Percentiles rank a stretch among this genome's conserved stretches.
Evolutionary conservation across 371 early-diverging fungal species (phyloP).

Genomic region (Cladochytrium tenue): DNA sequence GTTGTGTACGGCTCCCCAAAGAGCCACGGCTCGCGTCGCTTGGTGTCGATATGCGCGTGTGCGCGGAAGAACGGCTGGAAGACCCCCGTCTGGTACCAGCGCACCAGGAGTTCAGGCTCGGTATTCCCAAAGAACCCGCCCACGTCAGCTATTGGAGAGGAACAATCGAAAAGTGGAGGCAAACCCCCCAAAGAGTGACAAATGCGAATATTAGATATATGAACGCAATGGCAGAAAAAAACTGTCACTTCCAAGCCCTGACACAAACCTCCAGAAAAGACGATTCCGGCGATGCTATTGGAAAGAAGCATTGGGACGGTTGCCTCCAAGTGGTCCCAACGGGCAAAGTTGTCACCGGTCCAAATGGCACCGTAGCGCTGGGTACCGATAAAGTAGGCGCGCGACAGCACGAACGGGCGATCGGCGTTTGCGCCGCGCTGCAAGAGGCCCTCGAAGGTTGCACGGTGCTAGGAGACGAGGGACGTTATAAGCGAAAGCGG

Average conservation of each 20-base stretch:
- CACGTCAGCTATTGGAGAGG: conserved; percentile 68
- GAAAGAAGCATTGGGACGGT: conserved; percentile 82
- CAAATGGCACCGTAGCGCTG: conserved; percentile 87
- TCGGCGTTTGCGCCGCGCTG: conserved; percentile 42
- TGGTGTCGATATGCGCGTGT: conserved; percentile 92
- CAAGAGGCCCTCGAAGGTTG: conserved; percentile 55
- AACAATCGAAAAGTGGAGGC: no score
- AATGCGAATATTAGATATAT: not conserved
- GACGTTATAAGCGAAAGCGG: no score
- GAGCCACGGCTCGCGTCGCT: conserved; percentile 95
- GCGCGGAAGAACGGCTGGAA: conserved; percentile 93
- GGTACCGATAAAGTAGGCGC: conserved; percentile 88
- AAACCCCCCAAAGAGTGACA: no score
- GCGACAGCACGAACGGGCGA: conserved; percentile 84
- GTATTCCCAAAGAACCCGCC: conserved; percentile 93
- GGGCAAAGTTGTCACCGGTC: conserved; percentile 89
- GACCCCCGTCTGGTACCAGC: conserved; percentile 90
- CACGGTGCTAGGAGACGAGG: conserved; percentile 41
- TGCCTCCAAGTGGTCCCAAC: conserved; percentile 77
- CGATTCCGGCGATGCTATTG: conserved; percentile 71
- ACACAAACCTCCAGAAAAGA: conserved; percentile 70
- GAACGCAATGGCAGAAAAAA: not conserved
- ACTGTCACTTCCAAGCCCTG: no score
- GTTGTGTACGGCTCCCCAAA: conserved; percentile 77
- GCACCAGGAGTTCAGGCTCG: conserved; percentile 70